These are phyloP conservation scores for Fimicolochytrium jonesii DNA, from an alignment of 192 early-diverging fungal genomes.

Conservation along the genomic window DNA sequence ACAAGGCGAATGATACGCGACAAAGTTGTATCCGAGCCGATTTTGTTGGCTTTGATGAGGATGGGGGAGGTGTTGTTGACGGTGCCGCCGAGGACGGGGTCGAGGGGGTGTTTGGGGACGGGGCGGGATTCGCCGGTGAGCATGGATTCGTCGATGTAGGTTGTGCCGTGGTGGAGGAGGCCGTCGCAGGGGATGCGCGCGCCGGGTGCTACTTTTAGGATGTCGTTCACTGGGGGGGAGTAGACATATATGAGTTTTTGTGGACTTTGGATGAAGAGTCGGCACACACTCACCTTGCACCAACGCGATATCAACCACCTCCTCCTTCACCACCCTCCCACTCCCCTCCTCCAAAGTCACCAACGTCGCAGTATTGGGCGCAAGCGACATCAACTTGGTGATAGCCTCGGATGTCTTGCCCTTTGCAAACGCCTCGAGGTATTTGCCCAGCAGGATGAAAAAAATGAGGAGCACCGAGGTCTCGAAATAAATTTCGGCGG, in stretches of 20 bases:
- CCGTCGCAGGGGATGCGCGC: conserved; percentile 74
- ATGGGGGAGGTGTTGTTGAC: conserved; percentile 57
- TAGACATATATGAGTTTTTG: background rate
- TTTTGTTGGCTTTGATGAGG: conserved; percentile 55
- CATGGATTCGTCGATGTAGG: conserved; percentile 73
- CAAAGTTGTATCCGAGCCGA: conserved; percentile 75
- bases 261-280: no score
- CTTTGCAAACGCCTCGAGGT: conserved; percentile 73
- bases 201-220: conserved; percentile 67
- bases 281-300: conserved; percentile 56
- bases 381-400: conserved; percentile 67
- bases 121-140: conserved; percentile 79
- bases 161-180: conserved; percentile 45
- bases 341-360: conserved; percentile 36
- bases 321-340: conserved; percentile 30
- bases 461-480: conserved; percentile 71
- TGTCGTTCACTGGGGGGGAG: conserved; percentile 59
- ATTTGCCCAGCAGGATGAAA: conserved; percentile 80
- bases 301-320: conserved; percentile 40
- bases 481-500: conserved; percentile 60
- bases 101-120: conserved; percentile 46
- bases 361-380: conserved; percentile 66
- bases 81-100: conserved; percentile 57
- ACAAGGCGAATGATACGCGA: conserved; percentile 88
- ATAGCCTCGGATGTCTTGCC: conserved; percentile 73